Evolutionary conservation across 2,329 filamentous ascomycete species (phyloP), one percentile per base, ranked within the genome.

Genomic region (Ophiostoma ips): DNA sequence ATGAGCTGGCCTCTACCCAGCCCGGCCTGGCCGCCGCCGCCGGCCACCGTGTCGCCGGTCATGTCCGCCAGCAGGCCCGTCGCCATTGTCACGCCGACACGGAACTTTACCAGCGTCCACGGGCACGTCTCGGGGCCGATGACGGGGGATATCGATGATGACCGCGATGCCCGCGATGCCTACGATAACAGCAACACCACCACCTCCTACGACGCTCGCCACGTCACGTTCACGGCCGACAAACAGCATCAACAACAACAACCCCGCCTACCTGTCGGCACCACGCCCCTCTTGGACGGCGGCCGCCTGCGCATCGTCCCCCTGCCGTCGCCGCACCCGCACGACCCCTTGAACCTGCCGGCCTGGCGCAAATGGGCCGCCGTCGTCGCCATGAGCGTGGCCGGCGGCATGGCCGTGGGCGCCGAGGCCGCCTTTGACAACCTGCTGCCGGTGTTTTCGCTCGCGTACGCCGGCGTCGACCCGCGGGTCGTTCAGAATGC

Each of bases 381-480:
- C 24, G 58, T 64, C 11, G 57, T 44, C 7, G 55, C 58, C 12
- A 51, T 63, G 24, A 60, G 59, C 48, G 57, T 62, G 36, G 49
- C 49, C 45, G 62, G 60, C 30, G 57, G 59, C 5, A 52, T 64
- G 1, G 59, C 61, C 3, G 54, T 62, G 18, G 55, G 60, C 3
- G 56, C 59, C 28, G 58, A 60, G 41, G 31, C 58, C 33, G 59
- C 62, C 43, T 58, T 65, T 45, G 61, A 58, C 33, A 56, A 56
- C 3, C 55, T 65, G 34, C 43, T 53, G 11, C 63, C 64, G 36
- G 58, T 66, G 24, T 66, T 64, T 50, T 54, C 61, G 9, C 58
- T 65, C 48, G 60, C 64, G 53, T 66, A 66, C 47, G 59, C 61
- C 12, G 62, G 63, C 28, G 56, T 63, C 19, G 57, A 61, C 53